Percentiles rank a stretch among this genome's conserved stretches.
These are phyloP conservation scores for Neohortaea acidophila DNA, from an alignment of 495 filamentous ascomycete species.

Conservation along the genomic window DNA sequence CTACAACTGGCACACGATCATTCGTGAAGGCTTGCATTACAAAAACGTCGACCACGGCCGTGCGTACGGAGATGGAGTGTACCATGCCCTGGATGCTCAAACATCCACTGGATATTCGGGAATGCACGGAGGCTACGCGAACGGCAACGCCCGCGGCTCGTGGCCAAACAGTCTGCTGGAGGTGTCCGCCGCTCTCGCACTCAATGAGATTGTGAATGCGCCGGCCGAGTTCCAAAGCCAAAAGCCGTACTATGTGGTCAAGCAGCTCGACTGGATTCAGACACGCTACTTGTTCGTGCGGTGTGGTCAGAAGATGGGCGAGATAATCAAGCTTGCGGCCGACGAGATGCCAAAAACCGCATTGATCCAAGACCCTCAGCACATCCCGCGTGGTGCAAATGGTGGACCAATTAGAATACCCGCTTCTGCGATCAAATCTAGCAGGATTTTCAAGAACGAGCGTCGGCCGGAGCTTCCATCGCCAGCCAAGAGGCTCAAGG, in stretches of 20 bases:
- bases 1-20: conserved; percentile 78
- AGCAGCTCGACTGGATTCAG: conserved; percentile 76
- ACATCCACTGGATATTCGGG: conserved; percentile 44
- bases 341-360: conserved; percentile 24
- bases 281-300: conserved; percentile 72
- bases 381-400: conserved; percentile 29
- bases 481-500: conserved; percentile 21
- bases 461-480: conserved; percentile 2
- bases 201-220: conserved; percentile 80
- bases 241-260: conserved; percentile 54
- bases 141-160: not conserved
- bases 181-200: conserved; percentile 45
- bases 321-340: conserved; percentile 1
- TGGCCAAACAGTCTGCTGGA: conserved; percentile 56
- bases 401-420: conserved; percentile 22
- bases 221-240: conserved; percentile 42
- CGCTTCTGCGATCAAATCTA: conserved; percentile 29
- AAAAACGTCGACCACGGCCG: conserved; percentile 46
- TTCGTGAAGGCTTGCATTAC: conserved; percentile 69
- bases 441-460: conserved; percentile 19
- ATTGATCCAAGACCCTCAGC: conserved; percentile 41
- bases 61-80: conserved; percentile 65
- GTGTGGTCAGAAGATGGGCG: conserved; percentile 14
- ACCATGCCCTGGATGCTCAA: conserved; percentile 46
- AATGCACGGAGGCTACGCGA: not conserved